Evolutionary conservation across 2,329 filamentous ascomycete genomes (phyloP).

Genomic region (Volutella citrinella): DNA sequence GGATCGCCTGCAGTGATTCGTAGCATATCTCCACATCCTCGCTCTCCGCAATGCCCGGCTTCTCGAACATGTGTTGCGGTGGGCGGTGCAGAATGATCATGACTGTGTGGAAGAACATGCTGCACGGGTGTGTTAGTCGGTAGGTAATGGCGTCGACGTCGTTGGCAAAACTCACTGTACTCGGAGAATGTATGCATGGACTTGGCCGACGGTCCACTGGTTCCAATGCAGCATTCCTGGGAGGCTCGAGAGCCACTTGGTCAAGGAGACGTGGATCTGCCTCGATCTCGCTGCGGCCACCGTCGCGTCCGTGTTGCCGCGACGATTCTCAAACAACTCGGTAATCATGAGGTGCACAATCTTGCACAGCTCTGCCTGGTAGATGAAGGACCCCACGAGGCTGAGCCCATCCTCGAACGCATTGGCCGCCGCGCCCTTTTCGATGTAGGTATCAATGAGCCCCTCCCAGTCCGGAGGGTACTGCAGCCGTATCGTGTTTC

Average conservation of each 20-base stretch:
- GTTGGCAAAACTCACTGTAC: conserved; percentile 35
- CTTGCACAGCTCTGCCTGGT: conserved; percentile 46
- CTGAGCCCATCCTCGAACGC: conserved; percentile 45
- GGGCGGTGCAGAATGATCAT: conserved; percentile 52
- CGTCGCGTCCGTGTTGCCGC: conserved; percentile 36
- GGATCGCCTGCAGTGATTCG: conserved; percentile 43
- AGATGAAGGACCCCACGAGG: conserved; percentile 43
- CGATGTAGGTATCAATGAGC: conserved; percentile 46
- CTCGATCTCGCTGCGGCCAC: conserved; percentile 41
- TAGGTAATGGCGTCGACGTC: background rate
- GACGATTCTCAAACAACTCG: conserved; percentile 48
- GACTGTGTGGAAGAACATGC: conserved; percentile 47
- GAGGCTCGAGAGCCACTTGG: conserved; percentile 44
- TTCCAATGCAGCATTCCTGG: conserved; percentile 49
- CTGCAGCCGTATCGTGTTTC: conserved; percentile 45
- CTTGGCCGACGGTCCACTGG: conserved; percentile 46
- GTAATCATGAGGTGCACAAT: conserved; percentile 49
- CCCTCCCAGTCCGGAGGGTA: conserved; percentile 48
- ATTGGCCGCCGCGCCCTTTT: conserved; percentile 39
- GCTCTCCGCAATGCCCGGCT: conserved; percentile 35
- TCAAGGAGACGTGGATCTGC: conserved; percentile 44
- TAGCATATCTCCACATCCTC: conserved; percentile 50
- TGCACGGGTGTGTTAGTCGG: conserved; percentile 18
- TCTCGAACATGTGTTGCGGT: conserved; percentile 40
- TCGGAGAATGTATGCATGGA: conserved; percentile 45